phyloP scores from a whole-genome alignment of 805 yeast genomes.

The Naumovozyma baii region DNA sequence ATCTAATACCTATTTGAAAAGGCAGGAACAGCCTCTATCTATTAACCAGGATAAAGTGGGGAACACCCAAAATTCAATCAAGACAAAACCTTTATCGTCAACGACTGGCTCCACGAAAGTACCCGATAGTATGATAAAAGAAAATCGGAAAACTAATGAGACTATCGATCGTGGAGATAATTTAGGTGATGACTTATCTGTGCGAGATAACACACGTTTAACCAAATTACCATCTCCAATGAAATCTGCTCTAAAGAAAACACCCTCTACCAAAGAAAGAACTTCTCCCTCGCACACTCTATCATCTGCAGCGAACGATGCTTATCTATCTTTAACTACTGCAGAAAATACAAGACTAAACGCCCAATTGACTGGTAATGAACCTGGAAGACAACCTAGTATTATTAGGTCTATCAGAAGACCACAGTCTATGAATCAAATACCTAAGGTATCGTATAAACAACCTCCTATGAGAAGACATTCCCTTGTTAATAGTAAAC shows the following conservation, averaged over 20 bases:
- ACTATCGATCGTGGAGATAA: neutral
- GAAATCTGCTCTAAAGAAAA: slow-evolving; percentile 35
- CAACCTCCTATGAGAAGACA: neutral
- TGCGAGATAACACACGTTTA: neutral
- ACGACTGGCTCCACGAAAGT: too few relatives aligned
- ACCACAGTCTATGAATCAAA: slow-evolving; percentile 16
- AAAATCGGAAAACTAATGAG: too few relatives aligned
- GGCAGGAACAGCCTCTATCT: too few relatives aligned
- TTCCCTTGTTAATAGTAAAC: neutral
- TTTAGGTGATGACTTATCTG: neutral
- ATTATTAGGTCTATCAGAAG: slow-evolving; percentile 9
- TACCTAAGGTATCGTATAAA: neutral
- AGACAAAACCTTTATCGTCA: too few relatives aligned
- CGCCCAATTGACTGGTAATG: slow-evolving; percentile 43
- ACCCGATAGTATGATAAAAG: too few relatives aligned
- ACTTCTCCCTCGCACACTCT: slow-evolving; percentile 13
- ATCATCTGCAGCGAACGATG: slow-evolving; percentile 45
- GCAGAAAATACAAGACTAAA: slow-evolving; percentile 73
- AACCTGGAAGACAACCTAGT: slow-evolving; percentile 5
- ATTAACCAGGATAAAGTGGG: too few relatives aligned
- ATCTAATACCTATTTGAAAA: too few relatives aligned
- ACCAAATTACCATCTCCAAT: slow-evolving; percentile 31
- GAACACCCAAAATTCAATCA: too few relatives aligned
- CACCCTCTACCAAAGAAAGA: slow-evolving; percentile 14
- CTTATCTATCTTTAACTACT: slow-evolving; percentile 59